phyloP scores from a whole-genome alignment of 2,329 filamentous ascomycete genomes.

The Aureobasidium sp. region DNA sequence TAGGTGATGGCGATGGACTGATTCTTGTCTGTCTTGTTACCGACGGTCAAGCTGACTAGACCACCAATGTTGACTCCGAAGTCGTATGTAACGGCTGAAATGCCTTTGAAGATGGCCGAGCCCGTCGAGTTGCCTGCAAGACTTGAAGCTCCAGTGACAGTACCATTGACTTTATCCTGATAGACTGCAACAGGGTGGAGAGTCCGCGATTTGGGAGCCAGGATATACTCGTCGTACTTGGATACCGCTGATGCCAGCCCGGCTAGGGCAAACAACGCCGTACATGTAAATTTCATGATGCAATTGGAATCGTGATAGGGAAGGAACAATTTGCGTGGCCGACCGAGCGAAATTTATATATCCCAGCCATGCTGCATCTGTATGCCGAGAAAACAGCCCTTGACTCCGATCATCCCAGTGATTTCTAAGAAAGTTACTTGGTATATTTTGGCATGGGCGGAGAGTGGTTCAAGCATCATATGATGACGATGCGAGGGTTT shows the following conservation, averaged over 20 bases:
- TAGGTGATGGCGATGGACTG: slow-evolving; percentile 39
- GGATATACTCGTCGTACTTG: slow-evolving; percentile 35
- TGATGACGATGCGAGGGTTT: not conserved
- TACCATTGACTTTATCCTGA: slow-evolving; percentile 33
- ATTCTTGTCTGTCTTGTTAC: slow-evolving; percentile 25
- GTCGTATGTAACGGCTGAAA: slow-evolving; percentile 36
- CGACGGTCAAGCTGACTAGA: slow-evolving; percentile 31
- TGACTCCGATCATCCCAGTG: not conserved
- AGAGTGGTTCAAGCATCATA: not conserved
- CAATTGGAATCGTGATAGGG: not conserved
- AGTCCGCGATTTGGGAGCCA: slow-evolving; percentile 34
- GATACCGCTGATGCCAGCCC: slow-evolving; percentile 17
- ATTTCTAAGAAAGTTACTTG: not conserved
- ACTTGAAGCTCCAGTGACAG: slow-evolving; percentile 30
- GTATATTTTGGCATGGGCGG: not conserved
- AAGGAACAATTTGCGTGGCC: not conserved
- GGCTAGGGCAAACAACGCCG: not conserved
- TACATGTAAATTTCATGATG: not conserved
- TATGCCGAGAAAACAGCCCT: not conserved
- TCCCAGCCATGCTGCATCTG: not conserved
- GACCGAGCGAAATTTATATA: not conserved
- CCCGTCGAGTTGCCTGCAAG: slow-evolving; percentile 26
- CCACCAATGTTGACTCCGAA: slow-evolving; percentile 37
- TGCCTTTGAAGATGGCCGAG: slow-evolving; percentile 29
- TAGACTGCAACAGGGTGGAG: slow-evolving; percentile 32